Evolutionary conservation across 768 basidiomycete species (phyloP), one percentile per base, ranked within the genome.

Genomic region (Kondoa subrosea): DNA sequence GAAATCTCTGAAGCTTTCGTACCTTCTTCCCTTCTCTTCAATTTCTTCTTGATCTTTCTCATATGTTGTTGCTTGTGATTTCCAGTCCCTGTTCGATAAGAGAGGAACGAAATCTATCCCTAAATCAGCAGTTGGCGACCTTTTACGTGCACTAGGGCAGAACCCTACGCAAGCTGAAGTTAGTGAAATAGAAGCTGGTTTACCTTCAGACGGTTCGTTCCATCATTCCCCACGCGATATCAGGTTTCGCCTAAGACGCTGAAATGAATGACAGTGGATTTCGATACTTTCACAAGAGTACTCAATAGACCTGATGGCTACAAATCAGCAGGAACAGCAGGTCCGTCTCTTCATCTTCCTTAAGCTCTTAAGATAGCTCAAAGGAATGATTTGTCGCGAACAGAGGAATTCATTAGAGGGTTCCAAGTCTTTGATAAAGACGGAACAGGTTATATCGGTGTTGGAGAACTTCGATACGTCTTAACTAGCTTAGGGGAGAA

Each of bases 121-220:
- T 0, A 80, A 87, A 1, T 88, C 91, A 70, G 86, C 85, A 0
- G 80, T 99, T 0, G 95, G 95, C 8, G 93, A 97, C 77, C 83
- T 99, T 12, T 79, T 99, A 17, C 84, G 95, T 57, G 91, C 91
- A 0, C 80, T 99, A 1, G 95, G 95, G 1, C 95, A 97, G 80
- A 99, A 99, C 77, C 95, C 95, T n/a, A 97, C 93, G 0, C 95
- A 97, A 77, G 86, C 88, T n/a, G 92, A 99, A 78, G 91, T 97
- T 2, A 83, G 84, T 8, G 87, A 90, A 25, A 85, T 97, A 71
- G 83, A 88, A 31, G 78, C 81, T 2, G 76, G 79, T 16, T 85
- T 89, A 1, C 89, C 89, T 17, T 80, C 84, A 68, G 88, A 92
- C 67, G 87, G 89, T 89, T 72, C 72, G 80, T 78, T 27, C 1